These are phyloP conservation scores for Calonectria naviculata DNA, from an alignment of 2,329 filamentous ascomycete genomes.

Conservation along the genomic window DNA sequence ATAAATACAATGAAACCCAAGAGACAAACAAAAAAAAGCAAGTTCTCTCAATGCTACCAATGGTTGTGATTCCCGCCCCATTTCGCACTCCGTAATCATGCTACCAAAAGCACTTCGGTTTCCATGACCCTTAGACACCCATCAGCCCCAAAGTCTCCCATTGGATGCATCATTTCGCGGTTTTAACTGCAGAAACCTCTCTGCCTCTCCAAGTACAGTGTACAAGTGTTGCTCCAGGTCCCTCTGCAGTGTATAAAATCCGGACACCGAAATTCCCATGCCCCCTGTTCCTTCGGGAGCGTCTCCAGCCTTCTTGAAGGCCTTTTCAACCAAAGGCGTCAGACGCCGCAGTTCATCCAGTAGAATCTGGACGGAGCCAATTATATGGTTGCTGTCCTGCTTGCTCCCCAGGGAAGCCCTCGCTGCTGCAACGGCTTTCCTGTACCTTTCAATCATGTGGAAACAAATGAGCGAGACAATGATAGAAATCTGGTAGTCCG, in stretches of 20 bases:
- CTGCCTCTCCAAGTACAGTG: background rate
- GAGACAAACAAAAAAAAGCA: too few relatives aligned
- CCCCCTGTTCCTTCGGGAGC: background rate
- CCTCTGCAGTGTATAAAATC: background rate
- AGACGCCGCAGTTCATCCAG: background rate
- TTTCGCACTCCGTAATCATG: background rate
- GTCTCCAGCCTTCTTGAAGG: background rate
- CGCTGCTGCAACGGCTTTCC: background rate
- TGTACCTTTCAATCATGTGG: background rate
- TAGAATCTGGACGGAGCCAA: background rate
- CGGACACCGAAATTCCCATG: background rate
- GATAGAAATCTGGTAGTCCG: background rate
- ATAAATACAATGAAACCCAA: too few relatives aligned
- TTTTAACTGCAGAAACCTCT: background rate
- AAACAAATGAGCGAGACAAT: background rate
- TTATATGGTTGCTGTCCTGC: background rate
- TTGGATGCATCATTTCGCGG: background rate
- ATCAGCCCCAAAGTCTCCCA: background rate
- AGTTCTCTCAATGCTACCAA: too few relatives aligned
- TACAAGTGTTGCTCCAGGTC: background rate
- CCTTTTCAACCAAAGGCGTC: background rate
- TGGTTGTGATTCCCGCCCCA: background rate
- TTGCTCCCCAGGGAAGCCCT: background rate
- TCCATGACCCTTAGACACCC: background rate
- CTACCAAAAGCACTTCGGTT: background rate